phyloP scores from a whole-genome alignment of 2,329 filamentous ascomycete genomes.

The Juglanconis oblonga region DNA sequence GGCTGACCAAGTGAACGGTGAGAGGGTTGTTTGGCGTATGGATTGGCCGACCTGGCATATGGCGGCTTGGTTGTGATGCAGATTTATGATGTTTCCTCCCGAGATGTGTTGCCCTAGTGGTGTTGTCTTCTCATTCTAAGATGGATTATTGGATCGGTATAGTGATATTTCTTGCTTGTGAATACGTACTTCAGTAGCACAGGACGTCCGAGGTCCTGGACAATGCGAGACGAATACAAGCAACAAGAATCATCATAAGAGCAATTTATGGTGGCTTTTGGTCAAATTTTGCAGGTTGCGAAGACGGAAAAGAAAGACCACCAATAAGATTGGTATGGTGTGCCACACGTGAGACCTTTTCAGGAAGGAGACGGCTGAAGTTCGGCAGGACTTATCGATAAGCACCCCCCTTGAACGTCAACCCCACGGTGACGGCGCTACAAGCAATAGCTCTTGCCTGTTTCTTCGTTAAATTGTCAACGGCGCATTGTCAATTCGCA shows the following conservation, averaged over 20 bases:
- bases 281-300: too few species aligned
- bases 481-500: background rate
- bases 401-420: background rate
- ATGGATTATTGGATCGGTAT: background rate
- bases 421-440: conserved; percentile 10
- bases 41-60: background rate
- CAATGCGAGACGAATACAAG: background rate
- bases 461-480: background rate
- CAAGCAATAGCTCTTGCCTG: background rate
- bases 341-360: too few species aligned
- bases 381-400: conserved; percentile 7
- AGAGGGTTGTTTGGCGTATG: conserved; percentile 7
- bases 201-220: background rate
- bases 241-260: background rate
- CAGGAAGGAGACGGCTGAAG: background rate
- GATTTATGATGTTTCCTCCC: background rate
- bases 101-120: background rate
- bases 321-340: too few species aligned
- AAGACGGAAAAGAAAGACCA: too few species aligned
- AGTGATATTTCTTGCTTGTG: background rate
- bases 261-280: too few species aligned
- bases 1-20: conserved; percentile 48
- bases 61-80: background rate
- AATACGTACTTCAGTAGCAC: background rate
- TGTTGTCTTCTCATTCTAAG: background rate